These are phyloP conservation scores for Zasmidium cellare DNA, from an alignment of 2,329 filamentous ascomycete genomes.

Conservation along the genomic window DNA sequence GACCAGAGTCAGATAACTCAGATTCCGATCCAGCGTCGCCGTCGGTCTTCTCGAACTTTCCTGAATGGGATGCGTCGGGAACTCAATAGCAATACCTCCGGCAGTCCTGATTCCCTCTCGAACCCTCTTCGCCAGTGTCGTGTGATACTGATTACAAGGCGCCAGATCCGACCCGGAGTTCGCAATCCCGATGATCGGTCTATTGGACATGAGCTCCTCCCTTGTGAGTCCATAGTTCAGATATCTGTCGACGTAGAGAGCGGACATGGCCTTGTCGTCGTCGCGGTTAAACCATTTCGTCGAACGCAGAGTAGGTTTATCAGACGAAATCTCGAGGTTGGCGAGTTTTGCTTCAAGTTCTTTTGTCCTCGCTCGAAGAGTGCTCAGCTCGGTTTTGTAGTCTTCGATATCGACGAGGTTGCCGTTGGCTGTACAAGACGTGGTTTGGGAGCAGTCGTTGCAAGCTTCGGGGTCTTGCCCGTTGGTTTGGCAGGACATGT, in stretches of 20 bases:
- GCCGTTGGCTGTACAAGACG: constrained; percentile 11
- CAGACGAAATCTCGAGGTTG: constrained; percentile 9
- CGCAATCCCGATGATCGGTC: constrained; percentile 34
- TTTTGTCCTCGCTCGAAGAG: constrained; percentile 29
- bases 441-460: constrained; percentile 17
- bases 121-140: constrained; percentile 29
- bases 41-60: constrained; percentile 31
- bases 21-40: constrained; percentile 32
- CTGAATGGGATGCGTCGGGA: constrained; percentile 35
- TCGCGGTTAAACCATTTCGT: constrained; percentile 31
- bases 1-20: constrained; percentile 31
- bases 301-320: constrained; percentile 22
- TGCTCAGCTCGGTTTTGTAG: constrained; percentile 31
- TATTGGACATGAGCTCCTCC: constrained; percentile 30
- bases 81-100: constrained; percentile 33
- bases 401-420: constrained; percentile 31
- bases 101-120: constrained; percentile 32
- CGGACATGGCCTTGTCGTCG: constrained; percentile 32
- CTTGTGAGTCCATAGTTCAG: constrained; percentile 32
- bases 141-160: constrained; percentile 33
- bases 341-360: constrained; percentile 31
- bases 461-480: constrained; percentile 6
- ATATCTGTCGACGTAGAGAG: constrained; percentile 34
- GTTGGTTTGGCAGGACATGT: neutral
- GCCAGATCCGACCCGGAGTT: constrained; percentile 33